Base-by-base conservation (phyloP, 2,329 filamentous ascomycete species). In the Chaetomiaceae sp. region DNA sequence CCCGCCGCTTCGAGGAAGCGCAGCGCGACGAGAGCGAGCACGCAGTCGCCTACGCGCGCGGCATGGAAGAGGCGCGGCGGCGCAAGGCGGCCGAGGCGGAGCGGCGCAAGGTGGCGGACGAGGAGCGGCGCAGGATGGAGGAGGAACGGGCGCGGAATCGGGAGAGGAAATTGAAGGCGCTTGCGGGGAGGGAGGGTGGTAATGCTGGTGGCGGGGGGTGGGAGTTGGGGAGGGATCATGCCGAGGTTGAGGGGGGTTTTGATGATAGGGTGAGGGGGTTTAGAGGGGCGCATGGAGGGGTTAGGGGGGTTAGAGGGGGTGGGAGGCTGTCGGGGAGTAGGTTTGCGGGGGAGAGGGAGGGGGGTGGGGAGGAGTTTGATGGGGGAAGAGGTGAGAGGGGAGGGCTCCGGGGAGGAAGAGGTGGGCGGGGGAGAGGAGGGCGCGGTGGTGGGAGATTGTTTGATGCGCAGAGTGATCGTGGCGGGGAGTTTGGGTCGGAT, bases 151-250 rank as follows among this genome's bases (percentile, higher is more conserved):
- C 73, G 19, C 72, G 71, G 54, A 83, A 83, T 57, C 63, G 78
- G 8, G 76, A 80, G 62, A 65, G 79, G 41, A 83, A 83, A 60
- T 67, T 83, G 17, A 75, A 75, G 54, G 78, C 78, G 1, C 72
- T 81, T 65, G 70, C 71, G 24, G 66, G 64, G 38, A 75, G 73
- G 60, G 71, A 76, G 32, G 70, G 69, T 24, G 65, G 68, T 35
- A 83, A 78, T 79, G 79, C 82, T 48, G 72, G 76, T 57, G 78
- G 76, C 33, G 81, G 81, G 62, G 65, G 62, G 10, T 65, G 70
- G 34, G 62, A 65, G n/a, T n/a, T n/a, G n/a, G n/a, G n/a, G n/a
- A n/a, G n/a, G n/a, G n/a, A n/a, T n/a, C n/a, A n/a, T n/a, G n/a
- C n/a, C n/a, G n/a, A n/a, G n/a, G n/a, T n/a, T n/a, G n/a, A 42